Conservation (phyloP, 768 basidiomycete species). For the Mrakia gelida region DNA sequence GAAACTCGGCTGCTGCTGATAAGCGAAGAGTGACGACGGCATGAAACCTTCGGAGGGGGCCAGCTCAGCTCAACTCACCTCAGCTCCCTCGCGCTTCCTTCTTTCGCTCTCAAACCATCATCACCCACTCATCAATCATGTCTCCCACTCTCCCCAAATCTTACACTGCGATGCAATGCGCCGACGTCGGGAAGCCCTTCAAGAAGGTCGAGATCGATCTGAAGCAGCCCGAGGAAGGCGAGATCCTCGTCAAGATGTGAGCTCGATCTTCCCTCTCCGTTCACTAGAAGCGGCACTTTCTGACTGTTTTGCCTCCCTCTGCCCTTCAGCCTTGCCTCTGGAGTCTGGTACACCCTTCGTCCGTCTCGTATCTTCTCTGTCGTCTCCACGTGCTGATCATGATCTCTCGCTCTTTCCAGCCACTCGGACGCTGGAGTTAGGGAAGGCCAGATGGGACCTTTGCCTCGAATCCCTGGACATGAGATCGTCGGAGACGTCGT, state of each 20-base stretch:
- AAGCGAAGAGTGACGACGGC: no score
- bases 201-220: constrained; percentile 29
- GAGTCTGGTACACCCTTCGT: neutral
- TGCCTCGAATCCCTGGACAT: constrained; percentile 33
- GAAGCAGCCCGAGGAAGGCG: constrained; percentile 33
- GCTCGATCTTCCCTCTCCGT: neutral
- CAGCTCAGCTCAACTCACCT: no score
- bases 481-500: constrained; percentile 37
- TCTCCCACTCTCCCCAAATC: constrained; percentile 32
- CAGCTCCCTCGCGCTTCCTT: no score
- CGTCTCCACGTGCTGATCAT: neutral
- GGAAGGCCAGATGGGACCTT: constrained; percentile 19
- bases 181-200: constrained; percentile 25
- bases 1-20: no score
- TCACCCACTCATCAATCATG: neutral
- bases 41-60: no score
- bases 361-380: no score
- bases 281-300: no score
- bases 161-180: constrained; percentile 32
- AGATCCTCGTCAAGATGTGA: constrained; percentile 33
- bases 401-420: neutral
- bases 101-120: no score
- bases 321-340: neutral
- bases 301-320: neutral
- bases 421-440: constrained; percentile 27